Percentiles rank a stretch among this genome's conserved stretches.
Conservation (phyloP, 2,329 filamentous ascomycete species). For the Trichoderma gracile region DNA sequence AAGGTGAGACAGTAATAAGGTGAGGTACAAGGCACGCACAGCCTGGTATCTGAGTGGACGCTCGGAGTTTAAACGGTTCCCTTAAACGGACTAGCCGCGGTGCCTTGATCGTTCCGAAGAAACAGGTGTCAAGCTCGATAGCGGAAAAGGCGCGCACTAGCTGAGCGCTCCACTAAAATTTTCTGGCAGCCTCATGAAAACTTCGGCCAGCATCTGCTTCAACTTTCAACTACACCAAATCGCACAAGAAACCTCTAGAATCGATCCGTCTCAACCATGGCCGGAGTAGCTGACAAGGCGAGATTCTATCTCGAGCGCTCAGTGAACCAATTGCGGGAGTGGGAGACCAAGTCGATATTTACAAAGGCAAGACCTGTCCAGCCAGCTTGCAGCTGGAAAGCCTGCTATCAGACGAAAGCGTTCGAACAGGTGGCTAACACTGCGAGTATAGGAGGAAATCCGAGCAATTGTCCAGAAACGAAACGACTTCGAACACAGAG, state of each 20-base stretch:
- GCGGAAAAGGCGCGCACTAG: neutral
- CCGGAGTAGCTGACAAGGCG: constrained; percentile 86
- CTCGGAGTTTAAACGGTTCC: neutral
- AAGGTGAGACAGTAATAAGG: no score
- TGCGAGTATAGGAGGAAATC: constrained; percentile 72
- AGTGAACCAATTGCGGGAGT: constrained; percentile 88
- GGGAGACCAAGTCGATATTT: constrained; percentile 90
- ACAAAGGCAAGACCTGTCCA: constrained; percentile 56
- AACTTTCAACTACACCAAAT: neutral
- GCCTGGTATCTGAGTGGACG: neutral
- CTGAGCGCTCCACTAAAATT: constrained; percentile 32
- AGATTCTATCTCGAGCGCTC: constrained; percentile 92
- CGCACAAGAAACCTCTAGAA: neutral
- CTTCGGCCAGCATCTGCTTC: constrained; percentile 23
- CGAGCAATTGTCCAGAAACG: constrained; percentile 83
- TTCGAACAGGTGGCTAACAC: neutral
- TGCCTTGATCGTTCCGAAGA: neutral
- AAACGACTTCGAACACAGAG: constrained; percentile 88
- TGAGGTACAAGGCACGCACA: neutral
- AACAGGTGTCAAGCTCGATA: constrained; percentile 7
- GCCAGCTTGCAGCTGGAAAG: neutral
- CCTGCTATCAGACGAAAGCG: neutral
- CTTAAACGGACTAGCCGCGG: constrained; percentile 6
- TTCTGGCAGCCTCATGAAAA: constrained; percentile 32
- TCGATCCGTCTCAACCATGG: constrained; percentile 56